A percentile compares a stretch with the other conserved stretches of the same genome.
Evolutionary conservation across 495 filamentous ascomycete species (phyloP).

Genomic region (Penicillium maclennaniae): DNA sequence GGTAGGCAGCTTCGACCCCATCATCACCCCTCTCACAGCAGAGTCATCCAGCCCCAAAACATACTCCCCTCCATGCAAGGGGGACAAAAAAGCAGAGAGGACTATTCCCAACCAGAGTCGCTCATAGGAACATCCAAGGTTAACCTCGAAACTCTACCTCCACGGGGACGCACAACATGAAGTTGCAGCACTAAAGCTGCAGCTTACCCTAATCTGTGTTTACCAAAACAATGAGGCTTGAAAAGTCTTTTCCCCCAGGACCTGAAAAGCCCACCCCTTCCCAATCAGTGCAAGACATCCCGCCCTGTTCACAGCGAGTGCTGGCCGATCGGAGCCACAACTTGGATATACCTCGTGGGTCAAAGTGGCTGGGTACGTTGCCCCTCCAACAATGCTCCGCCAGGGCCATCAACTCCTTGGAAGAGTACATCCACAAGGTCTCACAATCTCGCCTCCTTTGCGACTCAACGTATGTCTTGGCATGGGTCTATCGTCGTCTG

Average conservation of each 20-base stretch:
- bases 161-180: conserved; percentile 8
- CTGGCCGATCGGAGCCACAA: conserved; percentile 14
- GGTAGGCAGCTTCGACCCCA: neutral
- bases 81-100: conserved; percentile 8
- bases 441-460: conserved; percentile 2
- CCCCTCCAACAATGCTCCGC: conserved; percentile 13
- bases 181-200: conserved; percentile 6
- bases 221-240: neutral
- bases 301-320: conserved; percentile 12
- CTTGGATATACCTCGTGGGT: conserved; percentile 5
- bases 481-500: neutral
- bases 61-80: conserved; percentile 25
- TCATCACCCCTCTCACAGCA: neutral
- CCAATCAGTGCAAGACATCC: conserved; percentile 20
- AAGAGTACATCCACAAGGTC: conserved; percentile 2
- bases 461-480: neutral
- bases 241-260: neutral
- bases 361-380: conserved; percentile 19
- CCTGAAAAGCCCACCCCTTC: neutral
- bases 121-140: conserved; percentile 13
- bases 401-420: conserved; percentile 15
- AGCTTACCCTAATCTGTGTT: neutral
- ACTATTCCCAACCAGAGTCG: conserved; percentile 1
- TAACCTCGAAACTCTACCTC: neutral
- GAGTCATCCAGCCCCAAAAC: neutral